Base-by-base conservation (phyloP, 495 filamentous ascomycete species). In the Lepraria neglecta region DNA sequence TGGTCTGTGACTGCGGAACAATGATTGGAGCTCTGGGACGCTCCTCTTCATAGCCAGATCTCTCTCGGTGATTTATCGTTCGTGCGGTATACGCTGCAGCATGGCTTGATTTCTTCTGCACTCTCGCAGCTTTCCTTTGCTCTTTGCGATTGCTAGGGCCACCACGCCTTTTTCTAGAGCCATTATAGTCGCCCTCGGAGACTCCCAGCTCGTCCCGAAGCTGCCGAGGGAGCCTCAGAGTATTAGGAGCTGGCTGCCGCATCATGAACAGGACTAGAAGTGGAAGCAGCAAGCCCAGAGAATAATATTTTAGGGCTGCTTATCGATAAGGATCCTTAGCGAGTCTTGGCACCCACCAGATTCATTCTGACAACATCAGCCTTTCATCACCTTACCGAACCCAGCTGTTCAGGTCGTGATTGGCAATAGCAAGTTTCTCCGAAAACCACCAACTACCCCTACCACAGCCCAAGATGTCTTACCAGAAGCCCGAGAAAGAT, bases 401-500 rank as follows among this genome's bases (percentile, higher is more conserved):
- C 80, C 67, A 68, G 76, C 69, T 76, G 79, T 82, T 82, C 78
- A 80, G 79, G 78, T 82, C 79, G 77, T 82, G 79, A 80, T 76
- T 77, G 79, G 76, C 74, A 75, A 67, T 64, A 69, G 67, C 65
- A 68, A 69, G 64, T 58, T 12, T 10, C 52, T 27, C 21, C 5
- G 15, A 44, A 6, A 17, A 6, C 35, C 47, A 19, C 11, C 52
- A 19, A 14, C 67, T 66, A 65, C 44, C 56, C 19, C 27, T 31
- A 17, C 24, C 52, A 11, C 43, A 67, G 31, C 40, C 71, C 82
- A 90, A 81, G 64, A 95, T 95, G 91, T 94, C 91, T 76, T 96
- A 89, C 87, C 84, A 95, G 77, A 96, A 97, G 81, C 80, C 83
- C 71, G 91, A 96, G 80, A 96, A 97, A 84, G 90, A 66, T 40